Conservation (phyloP, 345 rosid genomes). For the Syzygium aromaticum region DNA sequence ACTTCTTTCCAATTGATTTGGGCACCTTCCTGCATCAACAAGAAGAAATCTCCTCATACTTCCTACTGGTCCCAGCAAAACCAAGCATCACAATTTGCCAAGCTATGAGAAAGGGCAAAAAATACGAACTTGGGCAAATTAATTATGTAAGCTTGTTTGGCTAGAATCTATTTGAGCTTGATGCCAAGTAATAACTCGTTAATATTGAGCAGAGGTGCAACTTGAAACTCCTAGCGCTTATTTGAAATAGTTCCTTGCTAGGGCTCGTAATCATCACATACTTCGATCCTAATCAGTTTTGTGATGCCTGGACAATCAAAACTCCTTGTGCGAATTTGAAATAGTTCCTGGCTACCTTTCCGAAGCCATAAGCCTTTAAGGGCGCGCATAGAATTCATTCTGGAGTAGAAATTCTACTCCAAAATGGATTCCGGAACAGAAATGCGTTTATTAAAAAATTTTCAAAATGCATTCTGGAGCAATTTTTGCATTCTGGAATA, state of each 20-base stretch:
- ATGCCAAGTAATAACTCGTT: background rate
- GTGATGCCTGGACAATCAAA: background rate
- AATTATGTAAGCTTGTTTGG: background rate
- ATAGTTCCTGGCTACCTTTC: background rate
- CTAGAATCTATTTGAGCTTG: background rate
- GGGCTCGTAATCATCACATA: background rate
- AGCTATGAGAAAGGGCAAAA: background rate
- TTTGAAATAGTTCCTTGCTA: background rate
- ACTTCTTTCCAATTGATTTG: background rate
- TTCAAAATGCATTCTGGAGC: no score
- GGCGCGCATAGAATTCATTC: no score
- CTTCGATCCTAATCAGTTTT: background rate
- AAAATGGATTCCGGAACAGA: no score
- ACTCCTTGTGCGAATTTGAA: background rate
- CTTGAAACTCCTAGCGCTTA: background rate
- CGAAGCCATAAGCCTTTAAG: constrained; percentile 1
- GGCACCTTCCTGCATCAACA: background rate
- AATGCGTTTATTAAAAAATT: no score
- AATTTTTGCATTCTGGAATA: no score
- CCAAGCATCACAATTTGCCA: background rate
- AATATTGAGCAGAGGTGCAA: background rate
- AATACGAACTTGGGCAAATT: background rate
- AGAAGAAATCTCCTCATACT: background rate
- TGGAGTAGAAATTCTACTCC: no score
- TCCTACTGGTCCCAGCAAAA: background rate